Percentiles rank a stretch among this genome's conserved stretches.
These are phyloP conservation scores for Pseudotsuga menziesii DNA, from an alignment of 75 land plant genomes.

Conservation along the genomic window DNA sequence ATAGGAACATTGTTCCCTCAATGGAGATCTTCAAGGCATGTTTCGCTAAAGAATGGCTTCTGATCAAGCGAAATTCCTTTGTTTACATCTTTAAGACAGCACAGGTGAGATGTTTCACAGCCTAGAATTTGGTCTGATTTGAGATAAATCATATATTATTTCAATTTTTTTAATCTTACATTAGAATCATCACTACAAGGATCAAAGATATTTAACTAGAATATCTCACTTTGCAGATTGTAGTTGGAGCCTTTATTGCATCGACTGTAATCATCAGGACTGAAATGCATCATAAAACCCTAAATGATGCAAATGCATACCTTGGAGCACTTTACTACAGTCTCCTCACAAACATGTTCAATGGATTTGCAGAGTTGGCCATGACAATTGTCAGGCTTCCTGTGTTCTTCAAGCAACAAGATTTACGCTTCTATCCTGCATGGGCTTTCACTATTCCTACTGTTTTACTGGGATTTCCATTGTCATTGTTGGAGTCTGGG, in stretches of 20 bases:
- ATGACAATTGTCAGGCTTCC: constrained; percentile 30
- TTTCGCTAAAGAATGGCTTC: constrained; percentile 71
- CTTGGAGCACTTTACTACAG: constrained; percentile 16
- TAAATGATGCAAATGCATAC: constrained; percentile 10
- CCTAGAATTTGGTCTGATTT: not conserved
- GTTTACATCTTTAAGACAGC: constrained; percentile 53
- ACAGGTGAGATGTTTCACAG: constrained; percentile 23
- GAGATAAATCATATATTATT: not conserved
- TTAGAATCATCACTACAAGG: too few species aligned
- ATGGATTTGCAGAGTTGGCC: constrained; percentile 25
- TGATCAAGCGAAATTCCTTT: constrained; percentile 79
- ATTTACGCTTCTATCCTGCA: constrained; percentile 15
- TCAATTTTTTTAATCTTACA: not conserved
- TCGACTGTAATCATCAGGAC: constrained; percentile 17
- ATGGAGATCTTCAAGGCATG: constrained; percentile 58
- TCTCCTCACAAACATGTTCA: constrained; percentile 21
- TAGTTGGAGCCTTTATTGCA: constrained; percentile 14
- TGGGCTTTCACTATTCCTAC: constrained; percentile 24
- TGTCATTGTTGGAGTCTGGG: constrained; percentile 21
- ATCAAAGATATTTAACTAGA: not conserved
- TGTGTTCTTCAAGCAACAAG: constrained; percentile 25
- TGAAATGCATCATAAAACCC: constrained; percentile 14
- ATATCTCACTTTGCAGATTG: constrained; percentile 9
- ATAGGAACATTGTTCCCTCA: constrained; percentile 43
- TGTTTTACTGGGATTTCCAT: constrained; percentile 20